These are phyloP conservation scores for Petasospora fabianii DNA, from an alignment of 1,139 yeast species.

Conservation along the genomic window DNA sequence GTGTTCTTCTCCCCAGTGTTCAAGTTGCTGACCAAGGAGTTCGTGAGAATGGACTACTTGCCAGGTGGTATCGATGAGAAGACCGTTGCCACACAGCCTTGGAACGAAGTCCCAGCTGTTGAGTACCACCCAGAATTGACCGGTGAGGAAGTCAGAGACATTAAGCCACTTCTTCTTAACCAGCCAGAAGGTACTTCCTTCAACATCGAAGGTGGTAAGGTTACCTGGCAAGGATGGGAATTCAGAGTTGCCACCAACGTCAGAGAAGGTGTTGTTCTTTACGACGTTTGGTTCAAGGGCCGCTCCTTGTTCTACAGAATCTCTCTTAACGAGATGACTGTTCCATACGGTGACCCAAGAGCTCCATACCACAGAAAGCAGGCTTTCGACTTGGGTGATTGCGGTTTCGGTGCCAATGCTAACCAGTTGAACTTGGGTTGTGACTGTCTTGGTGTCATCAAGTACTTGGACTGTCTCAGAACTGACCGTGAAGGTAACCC, in stretches of 20 bases:
- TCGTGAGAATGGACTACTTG: constrained; percentile 73
- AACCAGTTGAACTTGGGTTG: constrained; percentile 77
- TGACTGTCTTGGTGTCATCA: constrained; percentile 85
- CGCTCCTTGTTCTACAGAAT: constrained; percentile 78
- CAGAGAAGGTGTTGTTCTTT: constrained; percentile 82
- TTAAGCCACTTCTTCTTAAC: constrained; percentile 70
- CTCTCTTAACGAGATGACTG: constrained; percentile 85
- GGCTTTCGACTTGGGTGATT: constrained; percentile 89
- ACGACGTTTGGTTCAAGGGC: constrained; percentile 77
- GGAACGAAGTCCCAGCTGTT: constrained; percentile 58
- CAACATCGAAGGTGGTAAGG: constrained; percentile 56
- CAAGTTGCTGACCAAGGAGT: constrained; percentile 60
- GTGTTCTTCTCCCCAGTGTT: constrained; percentile 79
- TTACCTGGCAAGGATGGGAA: constrained; percentile 89
- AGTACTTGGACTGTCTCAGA: constrained; percentile 68
- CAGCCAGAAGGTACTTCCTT: constrained; percentile 91
- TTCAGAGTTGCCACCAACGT: constrained; percentile 71
- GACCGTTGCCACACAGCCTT: constrained; percentile 49
- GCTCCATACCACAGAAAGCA: constrained; percentile 89
- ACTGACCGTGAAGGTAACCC: constrained; percentile 65
- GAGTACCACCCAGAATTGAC: constrained; percentile 76
- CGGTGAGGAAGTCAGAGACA: constrained; percentile 53
- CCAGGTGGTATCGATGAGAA: constrained; percentile 71
- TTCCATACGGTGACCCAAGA: constrained; percentile 89
- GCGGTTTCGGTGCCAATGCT: constrained; percentile 82